Conservation (phyloP, 106 monocot genomes). For the Posidonia australis region DNA sequence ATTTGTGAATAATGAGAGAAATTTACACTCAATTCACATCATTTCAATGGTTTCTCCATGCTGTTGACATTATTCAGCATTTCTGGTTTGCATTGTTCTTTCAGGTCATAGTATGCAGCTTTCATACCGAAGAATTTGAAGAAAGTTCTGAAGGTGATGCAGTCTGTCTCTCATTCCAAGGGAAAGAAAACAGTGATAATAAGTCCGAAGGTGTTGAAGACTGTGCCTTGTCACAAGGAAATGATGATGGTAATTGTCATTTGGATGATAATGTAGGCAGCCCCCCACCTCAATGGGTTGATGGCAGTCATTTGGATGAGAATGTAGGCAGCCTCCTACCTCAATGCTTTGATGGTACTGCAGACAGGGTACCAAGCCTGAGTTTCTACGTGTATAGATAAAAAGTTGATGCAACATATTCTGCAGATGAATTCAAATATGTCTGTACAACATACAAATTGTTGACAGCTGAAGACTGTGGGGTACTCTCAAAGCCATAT, state of each 20-base stretch:
- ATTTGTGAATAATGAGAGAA: no score
- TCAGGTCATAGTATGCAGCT: background rate
- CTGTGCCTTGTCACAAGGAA: background rate
- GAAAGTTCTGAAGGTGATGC: background rate
- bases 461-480: no score
- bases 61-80: background rate
- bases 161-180: no score
- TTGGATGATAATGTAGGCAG: background rate
- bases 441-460: no score
- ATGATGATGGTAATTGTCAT: background rate
- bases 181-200: background rate
- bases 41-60: background rate
- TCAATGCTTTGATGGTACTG: no score
- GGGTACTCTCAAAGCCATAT: no score
- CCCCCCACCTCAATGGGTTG: background rate
- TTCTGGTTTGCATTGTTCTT: background rate
- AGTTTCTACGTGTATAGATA: no score
- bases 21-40: background rate
- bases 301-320: no score
- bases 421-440: no score
- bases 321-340: no score
- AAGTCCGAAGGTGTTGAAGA: background rate
- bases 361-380: no score
- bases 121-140: background rate
- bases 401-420: no score